Evolutionary conservation across 805 yeast genomes (phyloP).

Genomic region (Priceomyces melissophilus): DNA sequence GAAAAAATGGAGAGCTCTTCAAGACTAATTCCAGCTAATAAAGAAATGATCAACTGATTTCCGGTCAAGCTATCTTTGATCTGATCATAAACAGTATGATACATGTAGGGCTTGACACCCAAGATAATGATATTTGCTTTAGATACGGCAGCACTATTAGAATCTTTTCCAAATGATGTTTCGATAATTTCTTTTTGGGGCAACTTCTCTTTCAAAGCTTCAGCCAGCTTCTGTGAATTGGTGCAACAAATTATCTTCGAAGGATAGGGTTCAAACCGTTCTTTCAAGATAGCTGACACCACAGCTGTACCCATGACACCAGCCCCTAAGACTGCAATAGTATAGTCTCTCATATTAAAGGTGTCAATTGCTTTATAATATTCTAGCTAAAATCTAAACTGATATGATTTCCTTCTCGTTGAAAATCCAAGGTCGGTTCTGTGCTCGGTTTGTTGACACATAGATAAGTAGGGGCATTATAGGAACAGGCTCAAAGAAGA

Average conservation of each 20-base stretch:
- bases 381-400: too few relatives aligned
- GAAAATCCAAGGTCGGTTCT: too few relatives aligned
- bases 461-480: too few relatives aligned
- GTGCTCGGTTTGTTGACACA: too few relatives aligned
- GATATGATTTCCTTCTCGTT: too few relatives aligned
- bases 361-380: not conserved
- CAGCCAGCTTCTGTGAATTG: conserved; percentile 36
- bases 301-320: conserved; percentile 97
- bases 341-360: conserved; percentile 36
- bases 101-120: conserved; percentile 87
- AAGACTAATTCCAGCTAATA: conserved; percentile 92
- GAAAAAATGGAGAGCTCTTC: conserved; percentile 56
- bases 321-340: conserved; percentile 80
- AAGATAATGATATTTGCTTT: conserved; percentile 69
- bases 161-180: conserved; percentile 38
- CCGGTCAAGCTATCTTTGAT: conserved; percentile 46
- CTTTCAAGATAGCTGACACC: conserved; percentile 66
- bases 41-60: conserved; percentile 64
- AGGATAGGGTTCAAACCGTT: conserved; percentile 55
- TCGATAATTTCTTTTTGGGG: conserved; percentile 39
- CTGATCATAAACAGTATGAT: conserved; percentile 53
- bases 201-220: conserved; percentile 46
- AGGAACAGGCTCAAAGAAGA: too few relatives aligned
- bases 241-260: conserved; percentile 76
- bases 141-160: conserved; percentile 57